phyloP scores from a whole-genome alignment of 257 asterid genomes.

The Petunia axillaris region DNA sequence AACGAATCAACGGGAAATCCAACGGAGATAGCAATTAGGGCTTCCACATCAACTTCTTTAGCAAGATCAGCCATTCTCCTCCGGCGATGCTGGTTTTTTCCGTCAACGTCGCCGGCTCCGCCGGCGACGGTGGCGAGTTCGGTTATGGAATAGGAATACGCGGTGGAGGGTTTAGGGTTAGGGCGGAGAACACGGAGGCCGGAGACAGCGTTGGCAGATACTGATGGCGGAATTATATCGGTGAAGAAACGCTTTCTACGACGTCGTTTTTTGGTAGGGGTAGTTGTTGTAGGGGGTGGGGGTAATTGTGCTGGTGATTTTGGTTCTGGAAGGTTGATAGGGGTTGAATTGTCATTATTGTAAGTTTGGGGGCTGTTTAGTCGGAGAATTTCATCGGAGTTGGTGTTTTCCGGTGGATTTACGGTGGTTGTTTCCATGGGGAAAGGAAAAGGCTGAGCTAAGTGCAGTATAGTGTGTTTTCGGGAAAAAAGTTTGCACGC shows the following conservation, averaged over 20 bases:
- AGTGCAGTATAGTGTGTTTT: not conserved
- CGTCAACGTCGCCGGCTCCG: conserved; percentile 32
- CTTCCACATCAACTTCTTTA: conserved; percentile 83
- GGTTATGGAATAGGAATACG: conserved; percentile 40
- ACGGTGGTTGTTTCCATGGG: conserved; percentile 49
- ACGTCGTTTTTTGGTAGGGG: conserved; percentile 67
- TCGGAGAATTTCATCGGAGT: conserved; percentile 24
- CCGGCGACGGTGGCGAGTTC: conserved; percentile 38
- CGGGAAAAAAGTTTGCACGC: too few species aligned
- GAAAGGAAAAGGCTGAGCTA: not conserved
- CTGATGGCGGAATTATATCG: conserved; percentile 70
- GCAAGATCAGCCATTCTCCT: conserved; percentile 64
- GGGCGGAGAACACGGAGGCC: conserved; percentile 87
- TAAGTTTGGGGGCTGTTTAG: conserved; percentile 7
- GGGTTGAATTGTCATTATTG: conserved; percentile 22
- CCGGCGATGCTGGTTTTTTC: conserved; percentile 51
- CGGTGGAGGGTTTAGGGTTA: conserved; percentile 63
- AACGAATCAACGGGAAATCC: conserved; percentile 91
- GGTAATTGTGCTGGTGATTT: conserved; percentile 38
- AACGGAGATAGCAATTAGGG: conserved; percentile 85
- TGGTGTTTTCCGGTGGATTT: conserved; percentile 36
- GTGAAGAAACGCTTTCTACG: conserved; percentile 91
- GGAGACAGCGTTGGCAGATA: conserved; percentile 56
- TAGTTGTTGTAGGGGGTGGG: conserved; percentile 36
- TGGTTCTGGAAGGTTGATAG: conserved; percentile 18